Evolutionary conservation across 2,329 filamentous ascomycete genomes (phyloP), one percentile per base, ranked within the genome.

Genomic region (Hymenoscyphus fructigenus): DNA sequence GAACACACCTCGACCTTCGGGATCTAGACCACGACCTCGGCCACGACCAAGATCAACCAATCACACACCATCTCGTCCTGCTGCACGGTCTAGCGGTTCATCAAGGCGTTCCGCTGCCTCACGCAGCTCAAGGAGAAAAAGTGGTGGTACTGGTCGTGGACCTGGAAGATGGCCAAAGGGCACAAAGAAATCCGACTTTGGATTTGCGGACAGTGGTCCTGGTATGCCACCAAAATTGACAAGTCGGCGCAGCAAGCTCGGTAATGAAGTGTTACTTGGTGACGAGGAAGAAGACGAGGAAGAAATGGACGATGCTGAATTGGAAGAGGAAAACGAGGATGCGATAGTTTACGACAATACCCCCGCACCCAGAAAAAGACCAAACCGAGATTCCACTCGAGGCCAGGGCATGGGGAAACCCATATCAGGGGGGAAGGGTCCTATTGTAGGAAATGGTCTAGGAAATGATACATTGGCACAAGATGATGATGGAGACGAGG

Each of bases 161-260:
- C 87, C 87, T 0, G 87, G 87, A 0, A 81, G 87, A 53, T 89
- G 86, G 85, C 87, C 87, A 0, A 89, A 89, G 73, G 87, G 87
- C 5, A 88, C 86, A 0, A 89, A 88, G 76, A 89, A 89, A 74
- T 84, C 84, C 47, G 87, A 89, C 71, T 89, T 89, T 64, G 86
- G 86, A 0, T 88, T 88, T 67, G 87, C 87, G 0, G 84, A 85
- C 38, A 88, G 86, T 70, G 87, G 86, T 0, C 87, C 87, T 2
- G 87, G 87, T 1, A 76, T 89, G 20, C 86, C 87, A 0, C 87
- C 87, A 2, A 81, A 80, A 57, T 57, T 73, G 14, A 17, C 67
- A 7, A 75, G 74, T 38, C 67, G 72, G 62, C 69, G 70, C 64
- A 76, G 75, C 61, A 70, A 66, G 57, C 65, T 76, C 14, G 74